Conservation (phyloP, 371 early-diverging fungal species). For the Apophysomyces elegans region DNA sequence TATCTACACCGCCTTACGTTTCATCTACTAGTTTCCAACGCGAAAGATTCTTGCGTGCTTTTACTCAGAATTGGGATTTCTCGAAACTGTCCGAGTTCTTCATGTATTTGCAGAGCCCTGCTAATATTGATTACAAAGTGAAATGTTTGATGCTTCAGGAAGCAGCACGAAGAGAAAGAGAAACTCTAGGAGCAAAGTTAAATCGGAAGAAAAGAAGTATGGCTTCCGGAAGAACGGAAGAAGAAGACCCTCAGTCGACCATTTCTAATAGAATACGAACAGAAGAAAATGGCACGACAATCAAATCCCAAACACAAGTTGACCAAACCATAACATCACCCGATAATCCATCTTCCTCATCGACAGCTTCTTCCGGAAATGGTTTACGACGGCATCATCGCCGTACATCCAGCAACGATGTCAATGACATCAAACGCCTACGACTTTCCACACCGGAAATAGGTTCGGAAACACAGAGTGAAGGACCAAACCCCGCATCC, state of each 20-base stretch:
- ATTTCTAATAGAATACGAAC: background rate
- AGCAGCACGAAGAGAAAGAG: constrained; percentile 61
- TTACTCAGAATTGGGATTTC: constrained; percentile 79
- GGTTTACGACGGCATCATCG: constrained; percentile 47
- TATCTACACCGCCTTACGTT: constrained; percentile 43
- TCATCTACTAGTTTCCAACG: constrained; percentile 43
- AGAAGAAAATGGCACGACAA: background rate
- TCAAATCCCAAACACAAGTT: constrained; percentile 22
- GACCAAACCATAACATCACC: background rate
- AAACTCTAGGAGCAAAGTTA: constrained; percentile 42
- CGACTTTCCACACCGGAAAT: constrained; percentile 39
- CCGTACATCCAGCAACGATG: constrained; percentile 54
- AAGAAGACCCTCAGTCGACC: background rate
- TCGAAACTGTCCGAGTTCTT: constrained; percentile 79
- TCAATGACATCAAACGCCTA: constrained; percentile 48
- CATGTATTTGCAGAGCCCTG: constrained; percentile 67
- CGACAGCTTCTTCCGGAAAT: background rate
- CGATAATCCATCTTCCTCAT: constrained; percentile 1
- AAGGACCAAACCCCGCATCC: constrained; percentile 13
- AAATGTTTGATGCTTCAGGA: constrained; percentile 77
- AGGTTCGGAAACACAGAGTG: constrained; percentile 22
- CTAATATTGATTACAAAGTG: constrained; percentile 72
- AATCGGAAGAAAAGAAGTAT: constrained; percentile 28
- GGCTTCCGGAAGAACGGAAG: background rate
- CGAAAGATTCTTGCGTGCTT: constrained; percentile 67